These are phyloP conservation scores for Pelomyxa schiedti DNA, from an alignment of 78 protist genomes.

Conservation along the genomic window DNA sequence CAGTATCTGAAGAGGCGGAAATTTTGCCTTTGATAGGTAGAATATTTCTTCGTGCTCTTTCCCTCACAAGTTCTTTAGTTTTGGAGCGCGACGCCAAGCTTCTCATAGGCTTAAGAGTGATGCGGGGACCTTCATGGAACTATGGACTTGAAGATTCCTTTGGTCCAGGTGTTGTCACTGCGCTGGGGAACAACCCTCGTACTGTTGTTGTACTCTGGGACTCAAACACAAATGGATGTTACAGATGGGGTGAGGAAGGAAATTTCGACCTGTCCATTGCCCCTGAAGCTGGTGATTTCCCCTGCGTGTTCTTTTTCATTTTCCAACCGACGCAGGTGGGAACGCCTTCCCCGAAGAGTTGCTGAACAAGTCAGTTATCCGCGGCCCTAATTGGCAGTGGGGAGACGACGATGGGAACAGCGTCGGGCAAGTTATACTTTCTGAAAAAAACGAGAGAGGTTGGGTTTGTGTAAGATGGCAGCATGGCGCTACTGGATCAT, in stretches of 20 bases:
- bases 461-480: too few relatives aligned
- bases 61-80: too few relatives aligned
- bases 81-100: too few relatives aligned
- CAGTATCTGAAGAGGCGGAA: too few relatives aligned
- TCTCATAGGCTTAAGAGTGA: neutral
- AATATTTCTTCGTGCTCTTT: too few relatives aligned
- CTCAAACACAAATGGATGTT: neutral
- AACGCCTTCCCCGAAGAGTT: neutral
- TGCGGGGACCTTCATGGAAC: neutral
- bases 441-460: too few relatives aligned
- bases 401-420: neutral
- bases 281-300: neutral
- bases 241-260: neutral
- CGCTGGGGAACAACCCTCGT: too few relatives aligned
- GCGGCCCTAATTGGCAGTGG: neutral
- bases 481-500: neutral
- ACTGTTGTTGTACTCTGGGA: too few relatives aligned
- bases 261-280: neutral
- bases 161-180: too few relatives aligned
- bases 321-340: too few relatives aligned
- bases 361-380: neutral
- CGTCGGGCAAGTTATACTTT: neutral
- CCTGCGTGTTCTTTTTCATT: too few relatives aligned
- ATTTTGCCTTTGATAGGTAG: too few relatives aligned
- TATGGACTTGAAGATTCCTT: neutral